phyloP scores from a whole-genome alignment of 1,284 basidiomycete species.

The Papiliotrema laurentii region DNA sequence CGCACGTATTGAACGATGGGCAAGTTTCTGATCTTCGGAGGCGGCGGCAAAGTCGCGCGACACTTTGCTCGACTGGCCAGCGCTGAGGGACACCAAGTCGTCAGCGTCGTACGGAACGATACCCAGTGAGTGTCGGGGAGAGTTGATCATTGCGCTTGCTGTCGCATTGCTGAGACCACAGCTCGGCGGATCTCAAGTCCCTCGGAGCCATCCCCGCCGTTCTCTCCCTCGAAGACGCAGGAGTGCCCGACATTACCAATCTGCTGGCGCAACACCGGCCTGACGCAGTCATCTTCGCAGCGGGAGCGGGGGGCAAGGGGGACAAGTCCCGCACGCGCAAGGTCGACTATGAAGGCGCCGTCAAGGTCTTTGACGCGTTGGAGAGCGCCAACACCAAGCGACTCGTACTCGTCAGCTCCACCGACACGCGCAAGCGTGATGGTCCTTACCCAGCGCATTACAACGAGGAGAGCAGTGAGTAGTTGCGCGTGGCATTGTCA shows the following conservation, averaged over 20 bases:
- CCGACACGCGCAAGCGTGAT: conserved; percentile 58
- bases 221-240: conserved; percentile 59
- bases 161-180: too few relatives aligned
- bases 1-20: too few relatives aligned
- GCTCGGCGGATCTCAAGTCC: conserved; percentile 51
- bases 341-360: conserved; percentile 66
- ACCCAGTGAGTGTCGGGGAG: conserved; percentile 29
- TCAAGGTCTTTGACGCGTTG: conserved; percentile 69
- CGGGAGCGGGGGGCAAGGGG: conserved; percentile 67
- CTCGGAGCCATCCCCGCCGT: conserved; percentile 55
- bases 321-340: conserved; percentile 58
- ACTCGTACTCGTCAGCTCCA: conserved; percentile 60
- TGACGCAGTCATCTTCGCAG: conserved; percentile 60
- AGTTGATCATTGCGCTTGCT: background rate
- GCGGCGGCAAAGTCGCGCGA: conserved; percentile 52
- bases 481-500: background rate
- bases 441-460: conserved; percentile 55
- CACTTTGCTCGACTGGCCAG: conserved; percentile 55
- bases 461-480: conserved; percentile 45
- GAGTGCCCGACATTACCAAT: conserved; percentile 53
- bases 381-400: conserved; percentile 52
- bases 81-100: conserved; percentile 50
- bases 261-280: conserved; percentile 54
- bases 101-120: conserved; percentile 58
- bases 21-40: conserved; percentile 43